Evolutionary conservation across 179 eudicot species (phyloP), one percentile per base, ranked within the genome.

Genomic region (Carnegiea gigantea): DNA sequence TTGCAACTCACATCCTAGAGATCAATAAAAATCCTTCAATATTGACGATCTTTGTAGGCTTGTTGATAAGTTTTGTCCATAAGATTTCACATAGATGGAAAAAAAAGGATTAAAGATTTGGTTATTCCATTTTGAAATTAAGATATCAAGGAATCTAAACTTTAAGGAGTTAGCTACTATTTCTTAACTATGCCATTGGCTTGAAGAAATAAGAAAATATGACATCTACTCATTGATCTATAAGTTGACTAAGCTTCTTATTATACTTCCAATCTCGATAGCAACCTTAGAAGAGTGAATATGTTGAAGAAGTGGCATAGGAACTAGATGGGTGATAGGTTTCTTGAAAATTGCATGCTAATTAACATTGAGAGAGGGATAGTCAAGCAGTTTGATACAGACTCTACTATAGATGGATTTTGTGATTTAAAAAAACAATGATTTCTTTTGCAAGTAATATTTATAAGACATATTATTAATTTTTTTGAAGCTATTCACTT

Each of bases 281-380:
- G 14, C 54, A 49, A 49, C 54, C 54, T 11, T 11, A 9, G 54
- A 18, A 12, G 26, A 21, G 53, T 76, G 44, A 76, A 26, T 14
- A 51, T 53, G 5, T 12, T 53, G 10, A 76, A 76, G 43, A 53
- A 21, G 1, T 28, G 10, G 54, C 65, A 24, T 30, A 38, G 67
- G 9, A 76, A 28, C 54, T 53, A 76, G 78, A 76, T 76, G 44
- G 65, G 30, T 49, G 78, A 21, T 54, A n/a, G 53, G 20, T 76
- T 51, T 76, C 54, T 76, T 24, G 54, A 23, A 24, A 7, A n/a
- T 23, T 74, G 36, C 2, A 44, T 74, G 57, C 1, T 74, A 14
- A n/a, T 74, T 11, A 20, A 74, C 57, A 74, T 74, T 46, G 59
- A 74, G 46, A 21, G 28, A 74, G 57, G 46, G 12, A 74, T 74